Base-by-base conservation (phyloP, 2,329 filamentous ascomycete genomes). In the Aotearoamyces nothofagi region DNA sequence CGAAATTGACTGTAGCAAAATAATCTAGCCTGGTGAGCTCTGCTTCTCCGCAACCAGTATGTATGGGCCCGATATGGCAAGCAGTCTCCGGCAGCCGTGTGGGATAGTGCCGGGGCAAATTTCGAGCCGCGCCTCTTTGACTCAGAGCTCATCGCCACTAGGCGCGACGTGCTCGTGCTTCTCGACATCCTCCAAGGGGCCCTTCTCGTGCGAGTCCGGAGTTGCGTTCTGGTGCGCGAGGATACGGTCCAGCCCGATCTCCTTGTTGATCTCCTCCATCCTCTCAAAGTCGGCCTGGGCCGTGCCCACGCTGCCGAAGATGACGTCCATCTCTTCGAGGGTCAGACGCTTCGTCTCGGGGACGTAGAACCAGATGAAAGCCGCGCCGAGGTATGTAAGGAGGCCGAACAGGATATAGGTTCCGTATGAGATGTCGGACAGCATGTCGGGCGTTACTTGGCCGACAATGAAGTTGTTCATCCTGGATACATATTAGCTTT, bases 351-450 rank as follows among this genome's bases (percentile, higher is more conserved):
- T 69, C 0, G 64, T 70, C 44, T 69, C 65, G 0, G 63, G 63
- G 0, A 67, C 60, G 8, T 55, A 47, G 41, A 59, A 59, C 44
- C 47, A 62, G 28, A 67, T 56, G 36, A 64, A 68, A 0, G 51
- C 61, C 0, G 70, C 72, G 3, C 74, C 75, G 0, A 73, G 37
- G 31, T 65, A 69, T 0, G 69, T 78, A 10, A 82, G 39, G 0
- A 74, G 32, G 0, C 76, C 76, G 33, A 82, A 82, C 9, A 82
- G 54, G 31, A 83, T 69, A 34, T 78, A 82, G 0, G 78, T 80
- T 9, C 77, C 77, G 35, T 78, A 82, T 0, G 58, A 66, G 30
- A 81, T 78, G 9, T 52, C 46, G 2, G 58, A 55, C 2, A 82
- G 55, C 66, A 81, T 73, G 33, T 76, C 66, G 0, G 76, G 76